Conservation (phyloP, 2,329 filamentous ascomycete genomes). For the Akanthomyces muscarius region DNA sequence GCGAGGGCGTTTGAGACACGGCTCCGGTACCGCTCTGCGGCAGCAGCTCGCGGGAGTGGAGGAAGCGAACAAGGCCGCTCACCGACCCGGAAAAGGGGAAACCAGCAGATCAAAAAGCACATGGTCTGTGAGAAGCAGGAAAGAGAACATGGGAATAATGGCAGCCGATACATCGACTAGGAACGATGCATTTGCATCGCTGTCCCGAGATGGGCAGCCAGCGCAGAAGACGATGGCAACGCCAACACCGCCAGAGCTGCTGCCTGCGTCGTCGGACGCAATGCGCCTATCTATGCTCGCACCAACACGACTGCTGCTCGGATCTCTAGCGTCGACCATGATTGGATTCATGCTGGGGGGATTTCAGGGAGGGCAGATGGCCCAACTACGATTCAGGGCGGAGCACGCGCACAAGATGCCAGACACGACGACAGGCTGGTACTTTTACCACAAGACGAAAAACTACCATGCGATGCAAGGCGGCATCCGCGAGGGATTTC, state of each 20-base stretch:
- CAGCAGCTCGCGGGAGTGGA: not conserved
- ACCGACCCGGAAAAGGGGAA: not conserved
- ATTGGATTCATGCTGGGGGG: conserved; percentile 69
- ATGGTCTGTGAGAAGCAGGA: not conserved
- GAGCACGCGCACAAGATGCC: conserved; percentile 96
- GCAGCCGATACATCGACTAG: not conserved
- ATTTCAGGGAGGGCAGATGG: conserved; percentile 66
- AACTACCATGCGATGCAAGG: conserved; percentile 83
- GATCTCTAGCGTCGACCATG: conserved; percentile 58
- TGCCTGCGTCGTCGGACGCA: conserved; percentile 12
- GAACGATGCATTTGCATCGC: not conserved
- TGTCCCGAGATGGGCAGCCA: conserved; percentile 1
- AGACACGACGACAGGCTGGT: conserved; percentile 80
- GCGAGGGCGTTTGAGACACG: not conserved
- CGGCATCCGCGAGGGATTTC: conserved; percentile 72
- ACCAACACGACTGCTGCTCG: conserved; percentile 61
- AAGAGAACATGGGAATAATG: not conserved
- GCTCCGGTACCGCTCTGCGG: not conserved
- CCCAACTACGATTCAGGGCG: conserved; percentile 81
- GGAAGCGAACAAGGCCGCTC: not conserved
- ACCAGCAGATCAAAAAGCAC: not conserved
- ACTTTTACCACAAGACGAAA: conserved; percentile 97
- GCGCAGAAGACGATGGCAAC: not conserved
- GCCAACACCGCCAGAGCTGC: not conserved
- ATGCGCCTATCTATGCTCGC: conserved; percentile 61